phyloP scores from a whole-genome alignment of 2,329 filamentous ascomycete genomes.

The Aspergillus vadensis region DNA sequence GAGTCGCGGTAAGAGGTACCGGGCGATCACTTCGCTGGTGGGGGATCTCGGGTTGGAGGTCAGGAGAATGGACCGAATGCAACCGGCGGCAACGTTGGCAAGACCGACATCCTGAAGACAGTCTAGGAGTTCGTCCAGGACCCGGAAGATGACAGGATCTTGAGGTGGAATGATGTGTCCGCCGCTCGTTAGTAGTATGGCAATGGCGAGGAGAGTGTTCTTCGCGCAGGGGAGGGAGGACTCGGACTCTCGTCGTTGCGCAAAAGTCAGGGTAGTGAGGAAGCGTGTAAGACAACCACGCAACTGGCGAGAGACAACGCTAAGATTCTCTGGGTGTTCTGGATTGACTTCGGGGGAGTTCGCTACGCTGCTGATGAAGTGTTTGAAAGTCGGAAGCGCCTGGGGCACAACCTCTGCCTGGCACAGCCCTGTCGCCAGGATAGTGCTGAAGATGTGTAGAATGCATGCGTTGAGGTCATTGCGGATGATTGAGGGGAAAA shows the following conservation, averaged over 20 bases:
- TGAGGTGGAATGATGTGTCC: slow-evolving; percentile 71
- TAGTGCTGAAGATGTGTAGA: slow-evolving; percentile 92
- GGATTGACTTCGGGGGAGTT: slow-evolving; percentile 25
- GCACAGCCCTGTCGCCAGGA: slow-evolving; percentile 81
- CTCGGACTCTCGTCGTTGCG: slow-evolving; percentile 59
- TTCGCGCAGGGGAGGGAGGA: slow-evolving; percentile 85
- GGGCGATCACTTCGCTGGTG: slow-evolving; percentile 72
- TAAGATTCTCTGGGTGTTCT: slow-evolving; percentile 37
- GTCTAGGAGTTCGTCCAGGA: slow-evolving; percentile 79
- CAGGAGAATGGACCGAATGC: slow-evolving; percentile 81
- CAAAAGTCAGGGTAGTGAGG: slow-evolving; percentile 64
- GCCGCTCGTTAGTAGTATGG: slow-evolving; percentile 83
- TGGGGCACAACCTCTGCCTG: slow-evolving; percentile 88
- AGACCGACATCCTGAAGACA: slow-evolving; percentile 65
- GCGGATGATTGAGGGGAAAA: slow-evolving; percentile 95
- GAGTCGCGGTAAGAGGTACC: slow-evolving; percentile 73
- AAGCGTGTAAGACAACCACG: slow-evolving; percentile 82
- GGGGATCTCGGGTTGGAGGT: slow-evolving; percentile 59
- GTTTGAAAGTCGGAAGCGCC: slow-evolving; percentile 84
- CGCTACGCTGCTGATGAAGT: slow-evolving; percentile 79
- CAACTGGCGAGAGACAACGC: slow-evolving; percentile 67
- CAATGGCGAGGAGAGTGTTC: slow-evolving; percentile 85
- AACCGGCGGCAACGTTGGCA: slow-evolving; percentile 86
- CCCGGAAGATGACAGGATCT: slow-evolving; percentile 73
- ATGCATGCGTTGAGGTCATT: slow-evolving; percentile 96